These are phyloP conservation scores for Albugo candida DNA, from an alignment of 352 stramenopile species.

Conservation along the genomic window DNA sequence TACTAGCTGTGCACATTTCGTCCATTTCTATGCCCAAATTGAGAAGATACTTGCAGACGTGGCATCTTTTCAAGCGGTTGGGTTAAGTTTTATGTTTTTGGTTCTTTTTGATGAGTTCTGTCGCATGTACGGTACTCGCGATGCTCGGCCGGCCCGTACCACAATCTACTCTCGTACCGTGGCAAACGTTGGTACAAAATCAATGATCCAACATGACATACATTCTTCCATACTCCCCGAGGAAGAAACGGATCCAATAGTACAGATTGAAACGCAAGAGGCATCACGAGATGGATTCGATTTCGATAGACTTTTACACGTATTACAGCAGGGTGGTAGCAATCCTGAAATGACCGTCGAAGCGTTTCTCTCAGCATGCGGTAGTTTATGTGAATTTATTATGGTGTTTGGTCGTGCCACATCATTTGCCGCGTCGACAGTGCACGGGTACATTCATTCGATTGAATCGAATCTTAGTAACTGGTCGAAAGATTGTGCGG, in stretches of 20 bases:
- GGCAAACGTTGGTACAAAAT: too few relatives aligned
- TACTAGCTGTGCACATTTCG: too few relatives aligned
- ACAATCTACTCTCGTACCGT: too few relatives aligned
- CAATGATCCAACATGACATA: too few relatives aligned
- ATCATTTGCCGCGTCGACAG: conserved; percentile 55
- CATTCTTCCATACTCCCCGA: too few relatives aligned
- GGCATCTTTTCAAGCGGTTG: too few relatives aligned
- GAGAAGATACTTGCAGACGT: too few relatives aligned
- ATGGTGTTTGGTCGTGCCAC: conserved; percentile 59
- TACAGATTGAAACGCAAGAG: conserved; percentile 17
- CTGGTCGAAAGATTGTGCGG: conserved; percentile 14
- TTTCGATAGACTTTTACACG: conserved; percentile 26
- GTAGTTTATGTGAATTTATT: conserved; percentile 49
- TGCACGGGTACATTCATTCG: conserved; percentile 47
- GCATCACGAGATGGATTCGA: conserved; percentile 8
- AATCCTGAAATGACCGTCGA: conserved; percentile 19
- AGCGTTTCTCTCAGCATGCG: conserved; percentile 30
- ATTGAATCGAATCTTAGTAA: conserved; percentile 37
- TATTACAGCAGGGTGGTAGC: neutral
- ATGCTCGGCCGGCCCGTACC: too few relatives aligned
- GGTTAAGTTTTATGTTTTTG: too few relatives aligned
- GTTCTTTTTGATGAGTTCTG: too few relatives aligned
- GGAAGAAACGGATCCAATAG: conserved; percentile 24
- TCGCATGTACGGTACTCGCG: too few relatives aligned
- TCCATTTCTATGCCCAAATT: too few relatives aligned